phyloP scores from a whole-genome alignment of 2,329 filamentous ascomycete genomes.

The Colletotrichum tropicale region DNA sequence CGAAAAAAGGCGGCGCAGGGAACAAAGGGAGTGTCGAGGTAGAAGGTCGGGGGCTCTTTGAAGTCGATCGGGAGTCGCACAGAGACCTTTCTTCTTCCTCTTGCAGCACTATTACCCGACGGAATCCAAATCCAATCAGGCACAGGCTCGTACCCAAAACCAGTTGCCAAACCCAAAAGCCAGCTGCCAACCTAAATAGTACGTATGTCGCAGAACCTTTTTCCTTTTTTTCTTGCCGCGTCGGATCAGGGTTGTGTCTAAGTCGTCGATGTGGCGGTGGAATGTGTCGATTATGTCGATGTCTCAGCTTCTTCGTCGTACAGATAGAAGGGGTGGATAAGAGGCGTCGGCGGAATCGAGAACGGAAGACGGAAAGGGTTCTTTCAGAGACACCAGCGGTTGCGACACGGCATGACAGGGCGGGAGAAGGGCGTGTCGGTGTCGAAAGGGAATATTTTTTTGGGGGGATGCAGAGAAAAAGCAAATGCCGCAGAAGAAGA shows the following conservation, averaged over 20 bases:
- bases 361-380: neutral
- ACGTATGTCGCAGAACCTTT: slow-evolving; percentile 8
- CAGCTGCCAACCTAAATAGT: slow-evolving; percentile 10
- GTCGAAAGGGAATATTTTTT: neutral
- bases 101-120: neutral
- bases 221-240: neutral
- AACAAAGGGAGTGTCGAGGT: slow-evolving; percentile 15
- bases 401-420: slow-evolving; percentile 14
- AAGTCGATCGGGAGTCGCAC: neutral
- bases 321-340: neutral
- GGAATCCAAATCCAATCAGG: slow-evolving; percentile 7
- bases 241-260: neutral
- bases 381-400: neutral
- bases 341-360: neutral
- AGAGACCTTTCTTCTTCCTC: neutral
- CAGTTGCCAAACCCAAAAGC: slow-evolving; percentile 5
- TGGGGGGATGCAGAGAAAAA: slow-evolving; percentile 10
- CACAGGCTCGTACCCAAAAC: slow-evolving; percentile 5
- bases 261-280: slow-evolving; percentile 1
- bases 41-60: neutral
- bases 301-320: neutral
- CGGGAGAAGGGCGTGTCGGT: neutral
- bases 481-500: slow-evolving; percentile 13
- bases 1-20: slow-evolving; percentile 16
- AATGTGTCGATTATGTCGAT: slow-evolving; percentile 1